These are phyloP conservation scores for Pleomassaria siparia DNA, from an alignment of 2,329 filamentous ascomycete species.

Conservation along the genomic window DNA sequence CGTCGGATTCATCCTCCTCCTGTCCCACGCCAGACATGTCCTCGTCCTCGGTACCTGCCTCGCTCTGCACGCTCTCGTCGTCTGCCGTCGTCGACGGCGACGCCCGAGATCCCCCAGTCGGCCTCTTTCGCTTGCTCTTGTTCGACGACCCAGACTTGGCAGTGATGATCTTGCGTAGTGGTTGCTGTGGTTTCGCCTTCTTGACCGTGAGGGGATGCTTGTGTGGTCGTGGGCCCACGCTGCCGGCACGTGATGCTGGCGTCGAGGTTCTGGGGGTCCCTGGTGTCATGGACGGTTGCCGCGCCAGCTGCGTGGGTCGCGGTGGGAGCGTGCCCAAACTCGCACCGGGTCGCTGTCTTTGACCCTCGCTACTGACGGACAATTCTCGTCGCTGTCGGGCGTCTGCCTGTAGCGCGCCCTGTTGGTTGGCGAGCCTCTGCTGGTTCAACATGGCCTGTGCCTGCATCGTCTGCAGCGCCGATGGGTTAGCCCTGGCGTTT, in stretches of 20 bases:
- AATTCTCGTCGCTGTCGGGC: constrained; percentile 53
- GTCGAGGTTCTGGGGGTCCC: constrained; percentile 64
- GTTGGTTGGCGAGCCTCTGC: constrained; percentile 38
- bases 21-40: constrained; percentile 53
- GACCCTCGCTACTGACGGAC: constrained; percentile 57
- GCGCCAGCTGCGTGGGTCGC: constrained; percentile 52
- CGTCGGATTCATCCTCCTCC: constrained; percentile 71
- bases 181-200: constrained; percentile 58
- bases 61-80: constrained; percentile 57
- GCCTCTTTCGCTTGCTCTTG: constrained; percentile 41
- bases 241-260: constrained; percentile 59
- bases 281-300: constrained; percentile 63
- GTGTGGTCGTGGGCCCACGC: constrained; percentile 54
- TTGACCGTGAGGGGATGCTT: constrained; percentile 54
- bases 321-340: constrained; percentile 56
- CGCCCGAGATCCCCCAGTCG: constrained; percentile 36
- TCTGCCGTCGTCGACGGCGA: constrained; percentile 49
- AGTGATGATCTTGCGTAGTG: constrained; percentile 38
- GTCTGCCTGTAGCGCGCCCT: constrained; percentile 33
- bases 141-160: constrained; percentile 38
- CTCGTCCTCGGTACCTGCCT: constrained; percentile 45
- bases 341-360: constrained; percentile 60
- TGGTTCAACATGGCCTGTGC: constrained; percentile 41
- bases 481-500: constrained; percentile 31
- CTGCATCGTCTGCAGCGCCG: constrained; percentile 39